Evolutionary conservation across 1,284 basidiomycete species (phyloP), one percentile per base, ranked within the genome.

Genomic region (Papiliotrema terrestris): DNA sequence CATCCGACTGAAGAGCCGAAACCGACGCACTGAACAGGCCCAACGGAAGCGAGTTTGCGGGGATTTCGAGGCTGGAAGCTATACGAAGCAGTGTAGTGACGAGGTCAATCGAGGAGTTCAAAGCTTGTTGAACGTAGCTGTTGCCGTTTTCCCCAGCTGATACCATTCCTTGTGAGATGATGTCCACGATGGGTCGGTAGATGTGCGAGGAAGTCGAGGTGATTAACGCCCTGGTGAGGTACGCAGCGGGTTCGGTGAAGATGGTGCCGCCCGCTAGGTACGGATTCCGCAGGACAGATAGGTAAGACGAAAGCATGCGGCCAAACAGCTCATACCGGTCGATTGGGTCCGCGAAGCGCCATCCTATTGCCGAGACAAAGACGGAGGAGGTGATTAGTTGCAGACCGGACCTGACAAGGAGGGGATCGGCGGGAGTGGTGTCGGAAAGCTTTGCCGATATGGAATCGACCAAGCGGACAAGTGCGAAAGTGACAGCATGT

Each of bases 101-200:
- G 4, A 20, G 15, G 17, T 41, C 39, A n/a, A 41, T 4, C 20
- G 39, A 17, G 17, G 4, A 5, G 17, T 41, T 15, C 15, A 71
- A 61, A 8, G 69, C 62, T 32, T 49, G 44, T 14, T 58, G 54
- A 2, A 74, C 68, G 11, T 57, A 45, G n/a, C 57, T 56, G 1
- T 70, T 66, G 25, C 68, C 49, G 14, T 68, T 47, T 32, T 57
- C 60, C 13, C 58, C 59, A 6, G 61, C 59, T 6, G 67, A 55
- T n/a, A 54, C 54, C 13, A 51, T 45, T 1, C 66, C 58, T 51
- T 72, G 66, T 4, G 65, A 67, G 45, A 75, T 51, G 13, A 67
- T 60, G 4, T 75, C 72, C 32, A 73, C 49, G 11, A 73, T 41
- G 1, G 72, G 72, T 51, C 70, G 63, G 54, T 73, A 75, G 2